phyloP scores from a whole-genome alignment of 163 green algal genomes.

The Prototheca wickerhamii region DNA sequence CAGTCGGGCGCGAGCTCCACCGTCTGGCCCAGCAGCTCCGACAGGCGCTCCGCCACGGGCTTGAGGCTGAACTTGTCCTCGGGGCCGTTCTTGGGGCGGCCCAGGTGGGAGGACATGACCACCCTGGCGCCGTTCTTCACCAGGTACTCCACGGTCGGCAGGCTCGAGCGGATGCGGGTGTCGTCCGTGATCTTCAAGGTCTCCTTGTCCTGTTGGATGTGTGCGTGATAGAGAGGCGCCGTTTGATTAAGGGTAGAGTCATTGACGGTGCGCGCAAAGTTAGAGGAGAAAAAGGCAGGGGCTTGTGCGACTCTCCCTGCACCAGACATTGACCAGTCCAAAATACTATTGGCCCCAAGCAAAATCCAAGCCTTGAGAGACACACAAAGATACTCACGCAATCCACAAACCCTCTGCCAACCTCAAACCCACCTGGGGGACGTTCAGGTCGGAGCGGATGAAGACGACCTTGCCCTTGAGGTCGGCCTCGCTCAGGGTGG shows the following conservation, averaged over 20 bases:
- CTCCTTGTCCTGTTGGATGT: constrained; percentile 20
- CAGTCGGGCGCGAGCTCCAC: constrained; percentile 90
- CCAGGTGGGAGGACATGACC: constrained; percentile 64
- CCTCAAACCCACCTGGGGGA: constrained; percentile 41
- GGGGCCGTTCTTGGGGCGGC: constrained; percentile 87
- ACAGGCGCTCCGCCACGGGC: constrained; percentile 26
- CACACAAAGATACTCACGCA: too few relatives aligned
- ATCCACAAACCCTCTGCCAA: neutral
- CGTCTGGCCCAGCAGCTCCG: constrained; percentile 29
- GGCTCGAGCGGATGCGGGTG: constrained; percentile 89
- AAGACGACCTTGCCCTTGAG: constrained; percentile 75
- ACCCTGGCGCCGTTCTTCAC: constrained; percentile 80
- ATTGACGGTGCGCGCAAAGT: too few relatives aligned
- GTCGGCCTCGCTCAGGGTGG: constrained; percentile 71
- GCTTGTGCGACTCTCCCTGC: too few relatives aligned
- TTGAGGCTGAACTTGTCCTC: constrained; percentile 64
- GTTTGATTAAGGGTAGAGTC: neutral
- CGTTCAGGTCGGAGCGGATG: constrained; percentile 82
- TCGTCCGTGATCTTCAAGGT: constrained; percentile 90
- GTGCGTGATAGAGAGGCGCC: neutral
- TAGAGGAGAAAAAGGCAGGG: too few relatives aligned
- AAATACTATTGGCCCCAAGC: too few relatives aligned
- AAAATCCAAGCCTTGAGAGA: too few relatives aligned
- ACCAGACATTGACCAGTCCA: too few relatives aligned
- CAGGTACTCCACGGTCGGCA: constrained; percentile 97